These are phyloP conservation scores for Tulasnella sp. DNA, from an alignment of 768 basidiomycete species.

Conservation along the genomic window DNA sequence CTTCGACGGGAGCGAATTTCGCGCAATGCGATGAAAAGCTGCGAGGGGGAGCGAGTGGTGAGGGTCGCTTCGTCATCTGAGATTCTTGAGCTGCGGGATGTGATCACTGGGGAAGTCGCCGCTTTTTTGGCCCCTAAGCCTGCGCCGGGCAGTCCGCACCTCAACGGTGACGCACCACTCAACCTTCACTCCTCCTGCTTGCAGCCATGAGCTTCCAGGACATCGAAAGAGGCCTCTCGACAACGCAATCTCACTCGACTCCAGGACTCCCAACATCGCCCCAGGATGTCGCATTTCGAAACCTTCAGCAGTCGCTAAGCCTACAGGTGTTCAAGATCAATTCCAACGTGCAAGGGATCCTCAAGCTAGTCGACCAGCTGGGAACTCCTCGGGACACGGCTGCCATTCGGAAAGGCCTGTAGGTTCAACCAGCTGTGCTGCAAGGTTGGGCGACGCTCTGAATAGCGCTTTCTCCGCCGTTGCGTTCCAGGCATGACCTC, in stretches of 20 bases:
- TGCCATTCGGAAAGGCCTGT: conserved; percentile 78
- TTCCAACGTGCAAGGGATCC: conserved; percentile 90
- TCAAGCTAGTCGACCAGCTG: conserved; percentile 94
- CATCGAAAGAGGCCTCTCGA: conserved; percentile 20
- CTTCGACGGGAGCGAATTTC: background rate
- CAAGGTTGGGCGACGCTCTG: background rate
- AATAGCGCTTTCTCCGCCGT: background rate
- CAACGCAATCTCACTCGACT: background rate
- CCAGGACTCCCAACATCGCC: conserved; percentile 38
- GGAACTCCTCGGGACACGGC: conserved; percentile 80
- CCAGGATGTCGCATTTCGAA: conserved; percentile 71
- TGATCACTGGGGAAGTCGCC: background rate
- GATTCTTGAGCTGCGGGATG: background rate
- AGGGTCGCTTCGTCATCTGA: background rate
- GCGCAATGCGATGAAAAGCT: background rate
- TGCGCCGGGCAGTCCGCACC: background rate
- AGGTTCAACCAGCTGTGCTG: conserved; percentile 4
- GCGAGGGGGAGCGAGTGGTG: background rate
- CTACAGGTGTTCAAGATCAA: conserved; percentile 99
- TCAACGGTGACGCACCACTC: background rate
- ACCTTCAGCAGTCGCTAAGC: conserved; percentile 72
- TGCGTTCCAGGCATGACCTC: conserved; percentile 71
- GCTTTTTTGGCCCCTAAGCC: background rate
- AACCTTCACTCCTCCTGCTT: background rate
- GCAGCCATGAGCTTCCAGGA: conserved; percentile 22